These are phyloP conservation scores for Quercus tomentella DNA, from an alignment of 331 rosid species.

Conservation along the genomic window DNA sequence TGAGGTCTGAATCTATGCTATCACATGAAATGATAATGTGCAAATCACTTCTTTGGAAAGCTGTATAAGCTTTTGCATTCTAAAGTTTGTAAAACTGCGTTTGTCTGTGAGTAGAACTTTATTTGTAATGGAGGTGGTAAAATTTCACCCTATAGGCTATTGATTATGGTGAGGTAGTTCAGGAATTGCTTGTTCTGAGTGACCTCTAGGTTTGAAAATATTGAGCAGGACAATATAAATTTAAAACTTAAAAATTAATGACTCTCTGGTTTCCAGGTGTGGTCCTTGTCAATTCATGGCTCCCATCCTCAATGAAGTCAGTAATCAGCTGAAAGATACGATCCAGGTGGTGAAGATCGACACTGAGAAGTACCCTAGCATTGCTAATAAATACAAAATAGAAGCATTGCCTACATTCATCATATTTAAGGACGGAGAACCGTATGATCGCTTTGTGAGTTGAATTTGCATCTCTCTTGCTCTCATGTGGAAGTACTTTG, in stretches of 20 bases:
- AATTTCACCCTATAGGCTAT: neutral
- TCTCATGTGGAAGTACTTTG: slow-evolving; percentile 1
- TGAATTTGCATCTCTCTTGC: neutral
- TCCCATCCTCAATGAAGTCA: slow-evolving; percentile 79
- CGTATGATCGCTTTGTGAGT: slow-evolving; percentile 84
- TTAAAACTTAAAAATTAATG: slow-evolving; percentile 12
- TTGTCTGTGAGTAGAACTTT: neutral
- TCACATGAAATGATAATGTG: neutral
- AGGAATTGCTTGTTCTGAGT: neutral
- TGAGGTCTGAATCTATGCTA: neutral
- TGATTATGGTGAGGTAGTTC: neutral
- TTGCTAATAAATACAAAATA: slow-evolving; percentile 69
- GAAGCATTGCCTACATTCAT: slow-evolving; percentile 94
- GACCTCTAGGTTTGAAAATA: neutral
- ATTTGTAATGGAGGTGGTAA: neutral
- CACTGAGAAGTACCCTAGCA: slow-evolving; percentile 85
- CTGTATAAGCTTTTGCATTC: neutral
- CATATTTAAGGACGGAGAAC: slow-evolving; percentile 84
- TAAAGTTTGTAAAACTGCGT: neutral
- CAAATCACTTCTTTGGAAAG: neutral
- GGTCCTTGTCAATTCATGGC: slow-evolving; percentile 99
- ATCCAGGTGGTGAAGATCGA: slow-evolving; percentile 86
- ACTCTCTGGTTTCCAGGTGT: slow-evolving; percentile 59
- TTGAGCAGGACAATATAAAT: neutral
- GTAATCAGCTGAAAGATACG: slow-evolving; percentile 53